Conservation (phyloP, 2,329 filamentous ascomycete genomes). For the Alternaria alternata region DNA sequence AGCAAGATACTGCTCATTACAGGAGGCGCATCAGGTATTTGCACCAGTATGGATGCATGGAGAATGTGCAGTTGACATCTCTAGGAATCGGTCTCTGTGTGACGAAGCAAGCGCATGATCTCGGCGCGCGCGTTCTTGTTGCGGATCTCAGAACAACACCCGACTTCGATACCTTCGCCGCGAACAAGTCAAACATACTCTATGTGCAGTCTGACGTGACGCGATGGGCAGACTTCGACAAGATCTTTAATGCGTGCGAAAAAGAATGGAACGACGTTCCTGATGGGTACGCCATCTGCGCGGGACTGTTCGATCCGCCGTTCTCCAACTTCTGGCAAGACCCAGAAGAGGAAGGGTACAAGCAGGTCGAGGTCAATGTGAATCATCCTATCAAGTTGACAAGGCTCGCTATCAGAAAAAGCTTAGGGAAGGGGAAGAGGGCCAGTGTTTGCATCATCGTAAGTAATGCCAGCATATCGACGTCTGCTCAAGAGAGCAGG, state of each 20-base stretch:
- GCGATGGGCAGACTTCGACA: conserved; percentile 36
- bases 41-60: not conserved
- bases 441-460: conserved; percentile 45
- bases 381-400: conserved; percentile 44
- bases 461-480: conserved; percentile 14
- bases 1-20: conserved; percentile 47
- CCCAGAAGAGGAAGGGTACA: conserved; percentile 39
- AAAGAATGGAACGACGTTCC: conserved; percentile 42
- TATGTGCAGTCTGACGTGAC: conserved; percentile 41
- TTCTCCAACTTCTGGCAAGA: conserved; percentile 45
- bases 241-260: conserved; percentile 36
- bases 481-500: not conserved
- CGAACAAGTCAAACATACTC: conserved; percentile 32
- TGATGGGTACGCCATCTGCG: conserved; percentile 45
- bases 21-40: conserved; percentile 46
- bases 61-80: not conserved
- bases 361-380: conserved; percentile 42
- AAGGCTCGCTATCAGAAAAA: conserved; percentile 39
- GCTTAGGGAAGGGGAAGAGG: conserved; percentile 36
- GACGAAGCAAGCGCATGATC: conserved; percentile 35
- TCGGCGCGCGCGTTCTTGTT: conserved; percentile 35
- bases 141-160: conserved; percentile 37
- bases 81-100: conserved; percentile 47
- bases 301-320: conserved; percentile 40
- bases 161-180: conserved; percentile 28